Percentiles rank a stretch among this genome's conserved stretches.
Conservation (phyloP, 108 stramenopile species). For the Cyclotella choctawhatcheeana region DNA sequence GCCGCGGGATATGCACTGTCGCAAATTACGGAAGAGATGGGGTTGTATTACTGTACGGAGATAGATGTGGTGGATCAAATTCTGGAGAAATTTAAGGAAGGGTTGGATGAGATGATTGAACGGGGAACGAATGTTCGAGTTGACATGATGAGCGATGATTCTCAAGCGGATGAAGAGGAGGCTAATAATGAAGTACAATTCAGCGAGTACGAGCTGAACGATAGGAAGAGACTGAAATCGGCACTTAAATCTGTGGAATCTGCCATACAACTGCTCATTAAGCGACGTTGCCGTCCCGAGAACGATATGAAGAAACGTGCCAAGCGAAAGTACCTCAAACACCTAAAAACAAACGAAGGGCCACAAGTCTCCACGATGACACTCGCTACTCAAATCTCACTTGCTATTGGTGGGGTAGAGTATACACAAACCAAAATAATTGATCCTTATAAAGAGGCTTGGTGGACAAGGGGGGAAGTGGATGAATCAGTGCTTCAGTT, state of each 20-base stretch:
- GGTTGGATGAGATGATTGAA: constrained; percentile 38
- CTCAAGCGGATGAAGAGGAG: background rate
- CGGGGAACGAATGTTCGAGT: constrained; percentile 23
- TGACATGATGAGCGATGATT: constrained; percentile 5
- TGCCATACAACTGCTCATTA: constrained; percentile 31
- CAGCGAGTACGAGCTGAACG: constrained; percentile 8
- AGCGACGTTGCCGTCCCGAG: constrained; percentile 44
- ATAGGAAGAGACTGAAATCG: constrained; percentile 12
- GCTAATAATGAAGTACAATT: constrained; percentile 1
- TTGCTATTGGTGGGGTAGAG: constrained; percentile 24
- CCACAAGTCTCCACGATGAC: constrained; percentile 35
- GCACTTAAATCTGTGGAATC: constrained; percentile 19
- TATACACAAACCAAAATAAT: constrained; percentile 26
- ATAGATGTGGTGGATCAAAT: constrained; percentile 43
- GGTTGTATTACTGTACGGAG: constrained; percentile 40
- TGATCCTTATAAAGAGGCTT: constrained; percentile 31
- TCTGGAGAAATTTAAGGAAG: constrained; percentile 20
- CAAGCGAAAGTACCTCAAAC: constrained; percentile 31
- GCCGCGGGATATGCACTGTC: constrained; percentile 38
- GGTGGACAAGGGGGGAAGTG: constrained; percentile 37
- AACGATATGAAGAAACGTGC: constrained; percentile 58
- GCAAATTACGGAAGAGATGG: constrained; percentile 42
- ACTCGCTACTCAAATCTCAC: constrained; percentile 40
- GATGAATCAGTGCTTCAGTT: constrained; percentile 26
- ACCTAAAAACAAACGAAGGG: constrained; percentile 37